Conservation (phyloP, 257 asterid genomes). For the Solanum appendiculatum region DNA sequence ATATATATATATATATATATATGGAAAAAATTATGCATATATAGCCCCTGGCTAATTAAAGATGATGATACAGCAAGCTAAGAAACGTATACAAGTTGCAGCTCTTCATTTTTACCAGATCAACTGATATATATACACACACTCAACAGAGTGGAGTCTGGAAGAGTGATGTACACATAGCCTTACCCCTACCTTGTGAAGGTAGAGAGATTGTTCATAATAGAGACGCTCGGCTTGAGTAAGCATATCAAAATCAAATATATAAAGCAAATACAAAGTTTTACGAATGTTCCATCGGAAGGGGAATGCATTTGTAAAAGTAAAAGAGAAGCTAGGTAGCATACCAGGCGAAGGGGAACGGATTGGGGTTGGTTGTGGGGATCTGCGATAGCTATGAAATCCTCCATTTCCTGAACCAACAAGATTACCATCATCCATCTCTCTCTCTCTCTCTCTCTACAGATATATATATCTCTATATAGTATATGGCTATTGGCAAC, state of each 20-base stretch:
- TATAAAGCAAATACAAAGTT: neutral
- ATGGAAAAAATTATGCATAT: too few relatives aligned
- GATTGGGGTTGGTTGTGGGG: constrained; percentile 20
- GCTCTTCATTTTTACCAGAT: neutral
- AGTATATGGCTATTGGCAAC: too few relatives aligned
- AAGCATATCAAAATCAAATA: neutral
- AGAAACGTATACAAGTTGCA: too few relatives aligned
- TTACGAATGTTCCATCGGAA: neutral
- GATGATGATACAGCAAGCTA: too few relatives aligned
- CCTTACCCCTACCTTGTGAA: neutral
- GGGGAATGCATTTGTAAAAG: neutral
- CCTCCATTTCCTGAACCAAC: constrained; percentile 46
- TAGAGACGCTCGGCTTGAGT: neutral
- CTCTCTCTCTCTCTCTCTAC: neutral
- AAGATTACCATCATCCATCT: neutral
- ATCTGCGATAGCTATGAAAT: constrained; percentile 47
- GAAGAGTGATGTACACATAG: neutral
- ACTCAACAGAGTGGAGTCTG: neutral
- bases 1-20: too few relatives aligned
- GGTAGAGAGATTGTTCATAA: neutral
- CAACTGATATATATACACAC: neutral
- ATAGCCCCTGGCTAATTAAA: too few relatives aligned
- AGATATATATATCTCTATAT: too few relatives aligned
- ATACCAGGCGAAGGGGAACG: neutral
- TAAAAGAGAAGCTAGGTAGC: neutral